These are phyloP conservation scores for Fusarium scirpi DNA, from an alignment of 2,329 filamentous ascomycete species.

Conservation along the genomic window DNA sequence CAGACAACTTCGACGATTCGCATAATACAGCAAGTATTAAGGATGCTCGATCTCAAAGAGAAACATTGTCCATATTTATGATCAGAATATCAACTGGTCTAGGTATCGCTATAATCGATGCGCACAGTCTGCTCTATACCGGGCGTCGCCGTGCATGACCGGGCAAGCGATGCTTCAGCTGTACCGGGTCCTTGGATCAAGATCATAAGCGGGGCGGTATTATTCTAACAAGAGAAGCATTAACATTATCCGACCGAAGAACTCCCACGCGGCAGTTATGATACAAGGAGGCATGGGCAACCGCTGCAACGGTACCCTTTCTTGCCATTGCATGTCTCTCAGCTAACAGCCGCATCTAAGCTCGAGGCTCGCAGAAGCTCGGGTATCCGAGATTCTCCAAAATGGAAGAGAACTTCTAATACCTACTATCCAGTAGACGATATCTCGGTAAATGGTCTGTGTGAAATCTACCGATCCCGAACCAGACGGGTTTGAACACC, in stretches of 20 bases:
- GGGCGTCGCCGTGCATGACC: slow-evolving; percentile 2
- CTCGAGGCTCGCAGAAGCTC: neutral
- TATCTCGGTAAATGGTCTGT: slow-evolving; percentile 14
- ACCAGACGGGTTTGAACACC: slow-evolving; percentile 10
- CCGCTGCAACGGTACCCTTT: slow-evolving; percentile 12
- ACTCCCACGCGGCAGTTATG: slow-evolving; percentile 7
- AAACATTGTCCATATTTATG: neutral
- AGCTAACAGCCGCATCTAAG: neutral
- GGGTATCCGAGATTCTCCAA: neutral
- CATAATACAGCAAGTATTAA: slow-evolving; percentile 4
- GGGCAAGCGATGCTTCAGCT: slow-evolving; percentile 26
- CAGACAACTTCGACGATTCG: neutral
- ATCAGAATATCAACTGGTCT: neutral
- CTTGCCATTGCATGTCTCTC: slow-evolving; percentile 1
- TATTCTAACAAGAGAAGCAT: slow-evolving; percentile 26
- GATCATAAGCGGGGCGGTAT: slow-evolving; percentile 28
- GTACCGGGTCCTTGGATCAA: slow-evolving; percentile 37
- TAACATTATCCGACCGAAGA: slow-evolving; percentile 27
- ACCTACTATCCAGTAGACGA: neutral
- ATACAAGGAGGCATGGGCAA: neutral
- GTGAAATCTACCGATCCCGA: slow-evolving; percentile 18
- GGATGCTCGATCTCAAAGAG: neutral
- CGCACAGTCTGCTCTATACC: neutral
- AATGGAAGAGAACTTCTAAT: slow-evolving; percentile 5
- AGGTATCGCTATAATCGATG: neutral